Base-by-base conservation (phyloP, 495 filamentous ascomycete species). In the Penicillium simplicissimum region DNA sequence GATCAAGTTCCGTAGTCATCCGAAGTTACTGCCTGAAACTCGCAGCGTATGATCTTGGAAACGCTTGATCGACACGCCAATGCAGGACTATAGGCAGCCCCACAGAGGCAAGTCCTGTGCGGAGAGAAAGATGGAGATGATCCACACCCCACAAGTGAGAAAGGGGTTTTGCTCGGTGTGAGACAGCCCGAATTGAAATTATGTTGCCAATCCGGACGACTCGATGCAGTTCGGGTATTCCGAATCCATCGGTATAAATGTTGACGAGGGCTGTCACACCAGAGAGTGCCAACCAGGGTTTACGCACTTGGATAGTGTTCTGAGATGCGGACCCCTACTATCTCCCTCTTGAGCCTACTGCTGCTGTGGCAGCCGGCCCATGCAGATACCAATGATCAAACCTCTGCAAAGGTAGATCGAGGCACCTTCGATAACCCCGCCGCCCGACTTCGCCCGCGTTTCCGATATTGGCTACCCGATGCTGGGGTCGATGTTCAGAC, bases 401-500 rank as follows among this genome's bases (percentile, higher is more conserved):
- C 55, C 8, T 47, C 55, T 5, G 38, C 64, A 45, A 17, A 52
- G 15, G 33, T 65, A 11, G 55, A 69, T 34, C 57, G 58, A 35
- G 72, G 70, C 7, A 69, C 68, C 0, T 76, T 76, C 52, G 14
- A 66, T 10, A 54, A 68, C 15, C 70, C 74, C 1, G 37, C 72
- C 1, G 35, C 60, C 8, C 34, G 54, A n/a, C 42, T 65, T 4
- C 69, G 74, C 17, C 69, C 67, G 2, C 60, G 65, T 0, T 75
- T 76, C 17, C 62, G 74, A 28, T 76, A 71, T 52, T 78, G 75
- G 75, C 67, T 82, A 3, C 79, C 79, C 2, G 79, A 82, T 61
- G 76, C 78, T 8, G 67, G 64, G n/a, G 75, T 82, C 14, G 61
- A 76, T 45, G 25, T 60, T 2, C 36, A 56, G 8, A 60, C 64